Conservation (phyloP, 75 land plant genomes). For the Selaginella moellendorffii region DNA sequence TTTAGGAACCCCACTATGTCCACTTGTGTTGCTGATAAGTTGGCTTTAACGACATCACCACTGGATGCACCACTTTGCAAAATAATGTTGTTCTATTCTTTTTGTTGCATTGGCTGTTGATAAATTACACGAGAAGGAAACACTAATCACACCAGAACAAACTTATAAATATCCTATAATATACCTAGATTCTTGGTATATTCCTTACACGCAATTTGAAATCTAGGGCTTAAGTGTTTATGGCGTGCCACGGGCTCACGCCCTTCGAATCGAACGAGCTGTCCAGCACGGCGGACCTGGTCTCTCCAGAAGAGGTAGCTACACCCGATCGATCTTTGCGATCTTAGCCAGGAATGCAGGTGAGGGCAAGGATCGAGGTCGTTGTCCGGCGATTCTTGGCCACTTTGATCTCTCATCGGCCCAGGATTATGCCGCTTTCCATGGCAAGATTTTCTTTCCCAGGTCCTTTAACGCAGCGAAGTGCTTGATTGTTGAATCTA, state of each 20-base stretch:
- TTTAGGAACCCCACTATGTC: too few species aligned
- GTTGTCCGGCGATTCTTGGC: conserved; percentile 14
- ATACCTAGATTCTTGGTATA: too few species aligned
- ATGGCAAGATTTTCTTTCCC: conserved; percentile 12
- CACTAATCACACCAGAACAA: too few species aligned
- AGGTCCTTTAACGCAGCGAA: neutral
- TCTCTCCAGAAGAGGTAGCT: conserved; percentile 8
- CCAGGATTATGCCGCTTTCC: conserved; percentile 13
- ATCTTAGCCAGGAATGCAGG: conserved; percentile 9
- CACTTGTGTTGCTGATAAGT: too few species aligned
- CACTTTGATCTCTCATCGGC: conserved; percentile 9
- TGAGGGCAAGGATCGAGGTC: conserved; percentile 15
- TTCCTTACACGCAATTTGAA: too few species aligned
- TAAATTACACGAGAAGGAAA: too few species aligned
- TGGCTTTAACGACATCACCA: too few species aligned
- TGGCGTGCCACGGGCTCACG: neutral
- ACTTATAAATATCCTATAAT: too few species aligned
- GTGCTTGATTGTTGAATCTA: neutral
- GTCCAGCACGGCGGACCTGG: conserved; percentile 5
- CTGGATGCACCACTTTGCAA: too few species aligned
- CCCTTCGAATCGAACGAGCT: conserved; percentile 3
- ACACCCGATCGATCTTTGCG: neutral
- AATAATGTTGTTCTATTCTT: too few species aligned
- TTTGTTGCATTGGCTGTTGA: too few species aligned
- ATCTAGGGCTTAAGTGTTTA: neutral